Percentiles rank a stretch among this genome's conserved stretches.
Conservation (phyloP, 495 filamentous ascomycete species). For the Daldinia caldariorum region DNA sequence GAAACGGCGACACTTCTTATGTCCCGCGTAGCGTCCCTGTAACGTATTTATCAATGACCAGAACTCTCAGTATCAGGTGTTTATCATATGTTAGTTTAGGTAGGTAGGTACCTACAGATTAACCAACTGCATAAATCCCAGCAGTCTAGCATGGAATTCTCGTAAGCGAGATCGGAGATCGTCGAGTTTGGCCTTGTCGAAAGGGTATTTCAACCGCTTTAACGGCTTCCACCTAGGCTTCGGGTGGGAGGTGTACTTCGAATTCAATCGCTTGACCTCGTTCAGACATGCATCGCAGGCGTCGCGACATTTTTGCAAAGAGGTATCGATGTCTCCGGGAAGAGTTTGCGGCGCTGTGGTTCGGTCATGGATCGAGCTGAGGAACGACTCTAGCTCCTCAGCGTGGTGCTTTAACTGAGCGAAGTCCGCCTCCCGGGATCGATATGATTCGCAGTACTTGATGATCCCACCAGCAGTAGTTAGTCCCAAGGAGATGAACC, state of each 20-base stretch:
- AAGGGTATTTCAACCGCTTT: constrained; percentile 17
- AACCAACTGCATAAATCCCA: constrained; percentile 15
- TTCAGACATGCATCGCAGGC: constrained; percentile 23
- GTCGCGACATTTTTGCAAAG: constrained; percentile 14
- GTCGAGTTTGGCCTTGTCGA: constrained; percentile 21
- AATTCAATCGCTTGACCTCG: constrained; percentile 17
- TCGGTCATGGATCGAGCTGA: neutral
- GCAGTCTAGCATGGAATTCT: constrained; percentile 8
- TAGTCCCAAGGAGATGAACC: constrained; percentile 25
- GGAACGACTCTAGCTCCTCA: constrained; percentile 20
- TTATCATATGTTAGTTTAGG: neutral
- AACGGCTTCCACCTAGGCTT: neutral
- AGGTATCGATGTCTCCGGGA: neutral
- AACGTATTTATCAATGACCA: constrained; percentile 1
- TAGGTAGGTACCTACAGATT: constrained; percentile 10
- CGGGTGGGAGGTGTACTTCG: constrained; percentile 10
- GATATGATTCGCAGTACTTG: constrained; percentile 18
- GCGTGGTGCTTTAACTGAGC: constrained; percentile 16
- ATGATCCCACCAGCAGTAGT: constrained; percentile 19
- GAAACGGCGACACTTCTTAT: constrained; percentile 2
- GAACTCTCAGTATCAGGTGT: too few species aligned
- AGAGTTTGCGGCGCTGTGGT: neutral
- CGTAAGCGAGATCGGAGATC: constrained; percentile 13
- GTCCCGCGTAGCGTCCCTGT: constrained; percentile 21
- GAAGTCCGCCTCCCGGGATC: constrained; percentile 19